A percentile compares a stretch with the other conserved stretches of the same genome.
phyloP scores from a whole-genome alignment of 371 early-diverging fungal species.

The Phascolomyces articulosus region DNA sequence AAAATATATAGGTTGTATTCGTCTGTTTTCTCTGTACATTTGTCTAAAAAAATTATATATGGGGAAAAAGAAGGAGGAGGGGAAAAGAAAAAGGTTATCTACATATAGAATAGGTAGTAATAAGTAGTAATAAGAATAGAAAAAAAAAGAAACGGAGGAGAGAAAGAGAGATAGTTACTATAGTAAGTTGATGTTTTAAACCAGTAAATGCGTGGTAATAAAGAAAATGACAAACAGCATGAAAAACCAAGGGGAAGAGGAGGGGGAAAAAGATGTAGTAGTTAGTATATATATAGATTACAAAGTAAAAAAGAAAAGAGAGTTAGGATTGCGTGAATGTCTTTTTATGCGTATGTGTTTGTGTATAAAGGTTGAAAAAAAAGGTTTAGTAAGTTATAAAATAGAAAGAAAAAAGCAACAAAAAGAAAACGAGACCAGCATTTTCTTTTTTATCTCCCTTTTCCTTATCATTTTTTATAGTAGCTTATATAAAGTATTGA shows the following conservation, averaged over 20 bases:
- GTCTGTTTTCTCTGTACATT: not conserved
- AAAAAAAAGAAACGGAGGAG: not conserved
- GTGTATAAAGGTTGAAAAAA: not conserved
- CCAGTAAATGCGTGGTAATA: too few species aligned
- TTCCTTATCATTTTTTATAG: too few species aligned
- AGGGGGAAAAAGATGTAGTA: not conserved
- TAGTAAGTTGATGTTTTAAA: not conserved
- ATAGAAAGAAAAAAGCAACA: not conserved
- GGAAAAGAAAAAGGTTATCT: not conserved
- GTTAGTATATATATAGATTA: not conserved
- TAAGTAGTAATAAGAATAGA: too few species aligned
- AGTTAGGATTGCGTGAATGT: not conserved
- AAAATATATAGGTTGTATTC: too few species aligned
- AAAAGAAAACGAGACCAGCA: constrained; percentile 2
- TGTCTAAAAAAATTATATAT: not conserved
- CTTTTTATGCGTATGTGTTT: not conserved
- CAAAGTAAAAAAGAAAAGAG: not conserved
- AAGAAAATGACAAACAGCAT: too few species aligned
- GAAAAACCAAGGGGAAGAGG: not conserved
- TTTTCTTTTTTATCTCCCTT: not conserved
- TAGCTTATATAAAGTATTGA: constrained; percentile 48
- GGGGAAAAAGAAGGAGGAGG: not conserved
- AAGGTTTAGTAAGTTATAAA: too few species aligned
- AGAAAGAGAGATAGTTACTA: not conserved
- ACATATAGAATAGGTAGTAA: too few species aligned